Evolutionary conservation across 345 rosid species (phyloP).

Genomic region (Excoecaria agallocha): DNA sequence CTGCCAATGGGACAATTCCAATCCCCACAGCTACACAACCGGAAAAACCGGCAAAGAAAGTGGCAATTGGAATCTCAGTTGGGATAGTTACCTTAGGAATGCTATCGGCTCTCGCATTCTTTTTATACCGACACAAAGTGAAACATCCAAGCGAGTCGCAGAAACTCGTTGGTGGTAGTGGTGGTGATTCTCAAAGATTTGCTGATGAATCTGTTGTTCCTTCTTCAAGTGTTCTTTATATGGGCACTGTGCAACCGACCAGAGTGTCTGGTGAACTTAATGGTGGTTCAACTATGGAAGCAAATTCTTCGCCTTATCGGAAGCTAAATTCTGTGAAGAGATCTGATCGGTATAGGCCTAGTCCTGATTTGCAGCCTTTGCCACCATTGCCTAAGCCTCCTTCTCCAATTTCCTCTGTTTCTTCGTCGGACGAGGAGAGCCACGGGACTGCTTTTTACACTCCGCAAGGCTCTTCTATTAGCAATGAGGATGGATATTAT

Average conservation of each 20-base stretch:
- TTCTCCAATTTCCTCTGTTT: slow-evolving; percentile 43
- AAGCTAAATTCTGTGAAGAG: slow-evolving; percentile 63
- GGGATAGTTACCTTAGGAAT: slow-evolving; percentile 93
- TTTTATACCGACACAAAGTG: slow-evolving; percentile 66
- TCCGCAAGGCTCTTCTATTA: slow-evolving; percentile 67
- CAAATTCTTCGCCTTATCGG: slow-evolving; percentile 65
- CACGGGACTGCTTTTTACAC: slow-evolving; percentile 66
- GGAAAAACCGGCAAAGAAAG: slow-evolving; percentile 65
- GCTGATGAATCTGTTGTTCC: slow-evolving; percentile 53
- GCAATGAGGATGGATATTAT: slow-evolving; percentile 65
- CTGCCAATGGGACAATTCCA: slow-evolving; percentile 59
- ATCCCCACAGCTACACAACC: slow-evolving; percentile 70
- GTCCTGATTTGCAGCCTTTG: slow-evolving; percentile 92
- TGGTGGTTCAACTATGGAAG: slow-evolving; percentile 26
- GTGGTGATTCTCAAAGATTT: slow-evolving; percentile 39
- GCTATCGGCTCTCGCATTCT: slow-evolving; percentile 87
- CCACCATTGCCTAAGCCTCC: slow-evolving; percentile 69
- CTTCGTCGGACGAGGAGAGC: slow-evolving; percentile 66
- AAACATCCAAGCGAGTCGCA: slow-evolving; percentile 61
- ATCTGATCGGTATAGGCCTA: slow-evolving; percentile 87
- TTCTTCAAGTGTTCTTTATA: slow-evolving; percentile 72
- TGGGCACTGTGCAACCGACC: slow-evolving; percentile 85
- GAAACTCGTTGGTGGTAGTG: slow-evolving; percentile 55
- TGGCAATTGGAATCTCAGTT: slow-evolving; percentile 81
- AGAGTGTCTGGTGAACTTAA: slow-evolving; percentile 44